Evolutionary conservation across 495 filamentous ascomycete genomes (phyloP).

Genomic region (Penicillium lividum): DNA sequence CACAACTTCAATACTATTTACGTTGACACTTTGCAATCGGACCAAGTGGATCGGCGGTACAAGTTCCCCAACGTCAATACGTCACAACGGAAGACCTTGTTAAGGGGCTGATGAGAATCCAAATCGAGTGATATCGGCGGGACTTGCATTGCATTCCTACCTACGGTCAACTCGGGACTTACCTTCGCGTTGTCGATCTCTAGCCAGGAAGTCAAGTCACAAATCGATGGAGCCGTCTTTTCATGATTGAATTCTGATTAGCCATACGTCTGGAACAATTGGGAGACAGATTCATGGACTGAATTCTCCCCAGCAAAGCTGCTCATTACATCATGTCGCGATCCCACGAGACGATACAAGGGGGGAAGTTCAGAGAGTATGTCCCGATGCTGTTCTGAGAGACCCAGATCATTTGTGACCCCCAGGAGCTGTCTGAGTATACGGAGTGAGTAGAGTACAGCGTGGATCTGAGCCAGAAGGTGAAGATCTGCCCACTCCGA

Average conservation of each 20-base stretch:
- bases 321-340: neutral
- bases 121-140: too few species aligned
- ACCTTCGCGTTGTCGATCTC: neutral
- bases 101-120: too few species aligned
- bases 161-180: too few species aligned
- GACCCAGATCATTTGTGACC: neutral
- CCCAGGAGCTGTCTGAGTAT: constrained; percentile 45
- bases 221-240: neutral
- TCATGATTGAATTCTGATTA: neutral
- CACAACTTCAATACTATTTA: neutral
- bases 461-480: constrained; percentile 61
- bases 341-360: neutral
- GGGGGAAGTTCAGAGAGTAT: constrained; percentile 1
- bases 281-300: neutral
- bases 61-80: too few species aligned
- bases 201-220: neutral
- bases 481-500: constrained; percentile 63
- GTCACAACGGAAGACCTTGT: too few species aligned
- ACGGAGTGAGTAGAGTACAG: constrained; percentile 64
- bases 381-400: neutral
- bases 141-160: too few species aligned
- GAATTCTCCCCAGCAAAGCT: neutral
- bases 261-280: neutral
- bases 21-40: neutral
- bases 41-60: too few species aligned